phyloP scores from a whole-genome alignment of 140 eudicot genomes.

The Flaveria floridana region DNA sequence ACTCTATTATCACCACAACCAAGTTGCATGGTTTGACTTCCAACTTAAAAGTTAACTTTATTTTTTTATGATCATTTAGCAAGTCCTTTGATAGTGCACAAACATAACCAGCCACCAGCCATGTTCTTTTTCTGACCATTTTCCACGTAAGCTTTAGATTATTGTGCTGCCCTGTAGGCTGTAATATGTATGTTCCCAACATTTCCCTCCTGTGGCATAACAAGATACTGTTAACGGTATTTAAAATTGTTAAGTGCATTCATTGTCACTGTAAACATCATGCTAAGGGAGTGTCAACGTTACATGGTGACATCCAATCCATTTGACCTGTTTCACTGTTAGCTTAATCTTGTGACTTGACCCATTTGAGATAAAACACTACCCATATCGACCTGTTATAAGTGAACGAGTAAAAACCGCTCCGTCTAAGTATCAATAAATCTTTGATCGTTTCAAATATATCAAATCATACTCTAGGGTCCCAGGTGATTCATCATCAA shows the following conservation, averaged over 20 bases:
- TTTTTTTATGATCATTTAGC: background rate
- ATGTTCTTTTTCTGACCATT: background rate
- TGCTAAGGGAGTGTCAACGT: background rate
- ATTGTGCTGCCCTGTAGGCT: background rate
- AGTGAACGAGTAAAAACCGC: background rate
- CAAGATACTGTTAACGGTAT: background rate
- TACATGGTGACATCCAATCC: background rate
- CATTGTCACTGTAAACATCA: background rate
- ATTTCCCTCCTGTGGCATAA: background rate
- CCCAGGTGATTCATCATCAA: slow-evolving; percentile 2
- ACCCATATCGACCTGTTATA: slow-evolving; percentile 5
- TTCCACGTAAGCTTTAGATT: background rate
- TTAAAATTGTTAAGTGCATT: no score
- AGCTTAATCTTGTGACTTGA: background rate
- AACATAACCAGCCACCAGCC: background rate
- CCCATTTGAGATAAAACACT: background rate
- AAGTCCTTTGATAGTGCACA: background rate
- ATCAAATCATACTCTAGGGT: background rate
- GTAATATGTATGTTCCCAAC: background rate
- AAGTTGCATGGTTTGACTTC: background rate
- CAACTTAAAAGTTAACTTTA: background rate
- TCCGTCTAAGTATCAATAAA: background rate
- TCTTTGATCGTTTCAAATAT: background rate
- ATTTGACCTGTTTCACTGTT: background rate
- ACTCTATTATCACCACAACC: background rate